phyloP scores from a whole-genome alignment of 805 yeast genomes.

The Ogataea ganodermae region DNA sequence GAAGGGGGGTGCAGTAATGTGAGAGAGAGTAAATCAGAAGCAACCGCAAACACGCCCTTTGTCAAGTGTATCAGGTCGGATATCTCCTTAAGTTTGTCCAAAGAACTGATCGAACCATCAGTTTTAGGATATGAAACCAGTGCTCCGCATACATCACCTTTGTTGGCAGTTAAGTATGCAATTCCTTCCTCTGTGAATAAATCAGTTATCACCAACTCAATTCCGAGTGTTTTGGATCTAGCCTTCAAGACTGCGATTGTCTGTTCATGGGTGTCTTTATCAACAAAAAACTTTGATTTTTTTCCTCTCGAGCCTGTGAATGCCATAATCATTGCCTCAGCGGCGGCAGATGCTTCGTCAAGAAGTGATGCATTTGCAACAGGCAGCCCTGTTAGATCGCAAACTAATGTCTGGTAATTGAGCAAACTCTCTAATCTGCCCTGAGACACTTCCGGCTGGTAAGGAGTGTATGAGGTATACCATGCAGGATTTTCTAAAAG shows the following conservation, averaged over 20 bases:
- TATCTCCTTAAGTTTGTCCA: constrained; percentile 51
- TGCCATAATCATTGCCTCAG: constrained; percentile 91
- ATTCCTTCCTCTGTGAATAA: constrained; percentile 46
- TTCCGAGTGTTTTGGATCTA: constrained; percentile 74
- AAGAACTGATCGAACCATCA: constrained; percentile 64
- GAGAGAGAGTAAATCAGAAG: constrained; percentile 90
- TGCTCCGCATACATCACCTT: constrained; percentile 65
- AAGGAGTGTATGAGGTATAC: constrained; percentile 98
- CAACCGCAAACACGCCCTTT: constrained; percentile 79
- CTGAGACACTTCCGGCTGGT: constrained; percentile 97
- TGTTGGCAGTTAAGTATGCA: constrained; percentile 36
- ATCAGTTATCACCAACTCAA: constrained; percentile 62
- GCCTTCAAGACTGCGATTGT: constrained; percentile 77
- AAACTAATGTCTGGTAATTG: constrained; percentile 89
- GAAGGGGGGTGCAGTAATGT: constrained; percentile 84
- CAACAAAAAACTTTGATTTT: constrained; percentile 68
- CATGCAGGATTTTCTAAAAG: constrained; percentile 93
- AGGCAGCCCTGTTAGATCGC: constrained; percentile 91
- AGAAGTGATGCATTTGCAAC: constrained; percentile 92
- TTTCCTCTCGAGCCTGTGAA: constrained; percentile 69
- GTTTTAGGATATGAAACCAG: constrained; percentile 90
- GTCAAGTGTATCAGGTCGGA: constrained; percentile 66
- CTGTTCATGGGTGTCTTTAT: constrained; percentile 77
- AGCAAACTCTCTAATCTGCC: constrained; percentile 90
- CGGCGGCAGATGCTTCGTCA: constrained; percentile 98